These are phyloP conservation scores for Syzygium jambos DNA, from an alignment of 345 rosid genomes.

Conservation along the genomic window DNA sequence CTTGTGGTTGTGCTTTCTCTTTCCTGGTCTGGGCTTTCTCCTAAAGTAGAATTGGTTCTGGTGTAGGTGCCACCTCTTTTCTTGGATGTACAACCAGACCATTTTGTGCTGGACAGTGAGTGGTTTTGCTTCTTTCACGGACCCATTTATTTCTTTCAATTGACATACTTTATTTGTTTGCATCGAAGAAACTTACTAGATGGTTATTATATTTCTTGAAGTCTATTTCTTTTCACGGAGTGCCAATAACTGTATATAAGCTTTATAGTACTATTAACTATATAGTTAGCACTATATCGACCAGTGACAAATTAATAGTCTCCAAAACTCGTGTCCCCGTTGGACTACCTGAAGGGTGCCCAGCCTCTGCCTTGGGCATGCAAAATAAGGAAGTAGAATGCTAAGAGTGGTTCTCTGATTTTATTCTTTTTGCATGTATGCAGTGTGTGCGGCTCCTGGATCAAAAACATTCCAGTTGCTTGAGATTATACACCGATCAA, in stretches of 20 bases:
- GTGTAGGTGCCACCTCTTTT: constrained; percentile 87
- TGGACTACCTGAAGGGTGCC: neutral
- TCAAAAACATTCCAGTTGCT: constrained; percentile 96
- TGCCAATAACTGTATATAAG: neutral
- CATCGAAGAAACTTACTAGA: neutral
- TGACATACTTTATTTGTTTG: neutral
- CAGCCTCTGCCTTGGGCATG: neutral
- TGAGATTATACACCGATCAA: constrained; percentile 67
- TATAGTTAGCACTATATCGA: neutral
- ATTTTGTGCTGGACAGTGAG: constrained; percentile 89
- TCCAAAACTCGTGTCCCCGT: neutral
- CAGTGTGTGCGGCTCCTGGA: constrained; percentile 99
- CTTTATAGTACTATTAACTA: neutral
- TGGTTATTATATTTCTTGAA: neutral
- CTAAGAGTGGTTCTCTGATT: neutral
- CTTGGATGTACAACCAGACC: constrained; percentile 73
- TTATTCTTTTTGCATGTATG: constrained; percentile 1
- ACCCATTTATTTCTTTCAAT: neutral
- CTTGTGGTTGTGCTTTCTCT: neutral
- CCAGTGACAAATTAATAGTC: neutral
- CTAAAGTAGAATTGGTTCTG: neutral
- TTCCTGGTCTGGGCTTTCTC: neutral
- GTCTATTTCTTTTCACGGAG: neutral
- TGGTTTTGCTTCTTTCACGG: neutral
- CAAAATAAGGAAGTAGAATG: neutral